These are phyloP conservation scores for Silene vulgaris DNA, from an alignment of 179 eudicot species.

Conservation along the genomic window DNA sequence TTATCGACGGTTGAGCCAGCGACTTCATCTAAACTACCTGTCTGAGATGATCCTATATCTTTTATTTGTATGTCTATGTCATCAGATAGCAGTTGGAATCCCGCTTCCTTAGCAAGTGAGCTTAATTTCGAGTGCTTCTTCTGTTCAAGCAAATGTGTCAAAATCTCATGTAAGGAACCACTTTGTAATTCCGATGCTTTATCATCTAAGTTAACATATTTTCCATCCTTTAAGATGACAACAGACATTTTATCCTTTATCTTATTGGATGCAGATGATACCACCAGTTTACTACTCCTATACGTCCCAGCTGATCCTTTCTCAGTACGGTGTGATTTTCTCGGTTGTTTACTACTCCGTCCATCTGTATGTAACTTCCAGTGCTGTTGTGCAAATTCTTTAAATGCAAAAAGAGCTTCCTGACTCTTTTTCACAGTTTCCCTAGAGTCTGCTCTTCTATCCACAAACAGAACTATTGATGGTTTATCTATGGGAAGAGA, in stretches of 20 bases:
- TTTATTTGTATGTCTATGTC: constrained; percentile 53
- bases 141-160: constrained; percentile 48
- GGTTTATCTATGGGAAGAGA: constrained; percentile 67
- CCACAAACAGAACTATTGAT: constrained; percentile 67
- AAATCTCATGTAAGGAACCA: constrained; percentile 64
- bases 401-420: constrained; percentile 55
- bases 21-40: constrained; percentile 28
- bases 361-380: constrained; percentile 26
- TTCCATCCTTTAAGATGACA: constrained; percentile 53
- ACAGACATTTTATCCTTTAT: constrained; percentile 57
- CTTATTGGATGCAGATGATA: constrained; percentile 37
- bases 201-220: constrained; percentile 41
- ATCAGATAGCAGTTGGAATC: constrained; percentile 82
- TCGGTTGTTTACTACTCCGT: constrained; percentile 28
- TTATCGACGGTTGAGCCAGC: constrained; percentile 28
- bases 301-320: constrained; percentile 33
- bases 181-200: constrained; percentile 40
- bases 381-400: constrained; percentile 48
- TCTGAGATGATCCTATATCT: constrained; percentile 37
- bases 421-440: constrained; percentile 47
- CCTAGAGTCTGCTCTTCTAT: constrained; percentile 56
- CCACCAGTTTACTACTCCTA: constrained; percentile 30
- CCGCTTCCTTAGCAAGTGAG: constrained; percentile 75
- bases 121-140: constrained; percentile 56
- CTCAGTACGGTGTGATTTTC: constrained; percentile 28